These are phyloP conservation scores for Aaosphaeria pasadenensis DNA, from an alignment of 2,329 filamentous ascomycete species.

Conservation along the genomic window DNA sequence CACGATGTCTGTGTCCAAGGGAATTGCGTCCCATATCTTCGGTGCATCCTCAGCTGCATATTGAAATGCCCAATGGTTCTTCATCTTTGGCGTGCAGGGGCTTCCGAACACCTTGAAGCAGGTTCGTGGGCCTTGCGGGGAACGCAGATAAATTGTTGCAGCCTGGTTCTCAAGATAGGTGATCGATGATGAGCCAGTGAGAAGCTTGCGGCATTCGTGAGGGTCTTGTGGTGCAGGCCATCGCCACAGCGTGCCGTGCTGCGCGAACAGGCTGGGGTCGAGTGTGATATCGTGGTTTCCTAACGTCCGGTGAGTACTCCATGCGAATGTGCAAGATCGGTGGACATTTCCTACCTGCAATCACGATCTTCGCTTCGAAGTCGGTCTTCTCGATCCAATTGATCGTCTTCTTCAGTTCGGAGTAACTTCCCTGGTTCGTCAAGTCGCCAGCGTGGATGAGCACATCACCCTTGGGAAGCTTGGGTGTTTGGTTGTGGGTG, in stretches of 20 bases:
- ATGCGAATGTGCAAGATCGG: too few relatives aligned
- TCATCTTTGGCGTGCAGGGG: slow-evolving; percentile 57
- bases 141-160: slow-evolving; percentile 53
- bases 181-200: slow-evolving; percentile 51
- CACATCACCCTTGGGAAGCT: slow-evolving; percentile 68
- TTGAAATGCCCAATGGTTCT: slow-evolving; percentile 63
- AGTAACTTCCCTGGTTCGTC: slow-evolving; percentile 65
- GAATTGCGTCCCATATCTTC: slow-evolving; percentile 60
- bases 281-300: slow-evolving; percentile 76
- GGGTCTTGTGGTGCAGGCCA: slow-evolving; percentile 55
- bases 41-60: slow-evolving; percentile 49
- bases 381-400: slow-evolving; percentile 65
- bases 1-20: slow-evolving; percentile 61
- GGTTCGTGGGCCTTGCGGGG: slow-evolving; percentile 55
- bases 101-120: slow-evolving; percentile 69
- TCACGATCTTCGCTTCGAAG: slow-evolving; percentile 68
- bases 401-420: slow-evolving; percentile 59
- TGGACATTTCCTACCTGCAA: slow-evolving; percentile 54
- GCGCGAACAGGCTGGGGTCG: slow-evolving; percentile 59
- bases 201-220: slow-evolving; percentile 52
- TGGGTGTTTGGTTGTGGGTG: slow-evolving; percentile 66
- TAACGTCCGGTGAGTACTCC: slow-evolving; percentile 25
- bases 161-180: slow-evolving; percentile 64
- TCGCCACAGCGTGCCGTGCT: slow-evolving; percentile 55
- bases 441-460: slow-evolving; percentile 75